phyloP scores from a whole-genome alignment of 1,139 yeast species.

The Ogataea hybrid region DNA sequence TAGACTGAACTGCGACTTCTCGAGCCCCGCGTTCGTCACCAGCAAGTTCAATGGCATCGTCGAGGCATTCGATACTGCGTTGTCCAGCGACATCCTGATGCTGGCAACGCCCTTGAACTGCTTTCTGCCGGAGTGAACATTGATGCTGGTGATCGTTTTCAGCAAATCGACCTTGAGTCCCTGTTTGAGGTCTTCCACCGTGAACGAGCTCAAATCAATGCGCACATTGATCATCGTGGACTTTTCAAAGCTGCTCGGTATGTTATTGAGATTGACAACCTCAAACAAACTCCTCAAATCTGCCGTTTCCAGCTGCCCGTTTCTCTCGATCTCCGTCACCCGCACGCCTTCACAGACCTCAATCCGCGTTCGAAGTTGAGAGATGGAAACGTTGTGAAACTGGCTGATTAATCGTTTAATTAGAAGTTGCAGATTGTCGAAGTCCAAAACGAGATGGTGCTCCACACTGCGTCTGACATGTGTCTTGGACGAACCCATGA shows the following conservation, averaged over 20 bases:
- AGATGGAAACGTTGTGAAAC: constrained; percentile 21
- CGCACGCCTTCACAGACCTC: constrained; percentile 20
- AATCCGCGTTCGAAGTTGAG: constrained; percentile 18
- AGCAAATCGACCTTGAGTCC: constrained; percentile 18
- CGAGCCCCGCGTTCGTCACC: constrained; percentile 15
- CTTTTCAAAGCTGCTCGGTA: constrained; percentile 19
- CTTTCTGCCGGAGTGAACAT: constrained; percentile 2
- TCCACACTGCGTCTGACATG: constrained; percentile 10
- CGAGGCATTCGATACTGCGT: constrained; percentile 2
- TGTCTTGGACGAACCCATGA: constrained; percentile 5
- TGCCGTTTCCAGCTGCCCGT: constrained; percentile 11
- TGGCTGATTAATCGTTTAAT: constrained; percentile 13
- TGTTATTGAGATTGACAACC: constrained; percentile 8
- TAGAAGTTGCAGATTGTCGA: constrained; percentile 15
- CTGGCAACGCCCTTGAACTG: constrained; percentile 7
- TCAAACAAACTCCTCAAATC: neutral
- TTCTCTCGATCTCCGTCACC: constrained; percentile 20
- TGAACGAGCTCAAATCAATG: constrained; percentile 17
- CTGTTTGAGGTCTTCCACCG: constrained; percentile 13
- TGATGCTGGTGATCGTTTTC: constrained; percentile 8
- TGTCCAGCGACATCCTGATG: constrained; percentile 13
- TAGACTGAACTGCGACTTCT: constrained; percentile 17
- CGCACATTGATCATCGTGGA: constrained; percentile 23
- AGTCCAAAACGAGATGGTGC: constrained; percentile 23
- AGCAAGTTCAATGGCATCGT: constrained; percentile 19